Conservation (phyloP, 495 filamentous ascomycete species). For the Xylaria acuta region DNA sequence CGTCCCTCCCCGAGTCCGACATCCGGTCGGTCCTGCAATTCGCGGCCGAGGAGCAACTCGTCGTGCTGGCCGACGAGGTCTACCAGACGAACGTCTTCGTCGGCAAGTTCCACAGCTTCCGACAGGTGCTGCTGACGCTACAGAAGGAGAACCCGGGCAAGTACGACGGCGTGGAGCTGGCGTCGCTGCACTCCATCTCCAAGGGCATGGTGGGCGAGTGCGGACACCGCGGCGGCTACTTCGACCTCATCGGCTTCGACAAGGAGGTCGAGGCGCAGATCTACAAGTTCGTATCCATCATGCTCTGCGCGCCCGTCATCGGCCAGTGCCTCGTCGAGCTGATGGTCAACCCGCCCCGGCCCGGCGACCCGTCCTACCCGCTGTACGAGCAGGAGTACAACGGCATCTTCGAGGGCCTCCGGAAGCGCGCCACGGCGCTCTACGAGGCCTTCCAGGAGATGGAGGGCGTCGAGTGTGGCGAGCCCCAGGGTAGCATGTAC, state of each 20-base stretch:
- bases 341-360: slow-evolving; percentile 92
- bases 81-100: slow-evolving; percentile 99
- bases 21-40: slow-evolving; percentile 82
- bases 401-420: slow-evolving; percentile 75
- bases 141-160: slow-evolving; percentile 74
- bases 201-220: slow-evolving; percentile 99
- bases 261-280: slow-evolving; percentile 86
- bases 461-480: slow-evolving; percentile 91
- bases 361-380: slow-evolving; percentile 79
- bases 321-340: slow-evolving; percentile 95
- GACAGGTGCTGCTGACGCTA: slow-evolving; percentile 82
- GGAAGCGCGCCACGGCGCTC: slow-evolving; percentile 79
- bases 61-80: slow-evolving; percentile 93
- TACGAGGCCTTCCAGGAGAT: slow-evolving; percentile 90
- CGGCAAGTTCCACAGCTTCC: slow-evolving; percentile 94
- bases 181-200: slow-evolving; percentile 81
- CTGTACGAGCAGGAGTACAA: slow-evolving; percentile 86
- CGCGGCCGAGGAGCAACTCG: slow-evolving; percentile 83
- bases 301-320: slow-evolving; percentile 91
- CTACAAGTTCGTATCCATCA: slow-evolving; percentile 98
- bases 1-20: slow-evolving; percentile 76
- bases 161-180: slow-evolving; percentile 87
- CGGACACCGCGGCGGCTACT: slow-evolving; percentile 96
- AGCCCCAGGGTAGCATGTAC: slow-evolving; percentile 94
- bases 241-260: slow-evolving; percentile 91